Evolutionary conservation across 2,329 filamentous ascomycete genomes (phyloP), one percentile per base, ranked within the genome.

Genomic region (Claviceps capensis): DNA sequence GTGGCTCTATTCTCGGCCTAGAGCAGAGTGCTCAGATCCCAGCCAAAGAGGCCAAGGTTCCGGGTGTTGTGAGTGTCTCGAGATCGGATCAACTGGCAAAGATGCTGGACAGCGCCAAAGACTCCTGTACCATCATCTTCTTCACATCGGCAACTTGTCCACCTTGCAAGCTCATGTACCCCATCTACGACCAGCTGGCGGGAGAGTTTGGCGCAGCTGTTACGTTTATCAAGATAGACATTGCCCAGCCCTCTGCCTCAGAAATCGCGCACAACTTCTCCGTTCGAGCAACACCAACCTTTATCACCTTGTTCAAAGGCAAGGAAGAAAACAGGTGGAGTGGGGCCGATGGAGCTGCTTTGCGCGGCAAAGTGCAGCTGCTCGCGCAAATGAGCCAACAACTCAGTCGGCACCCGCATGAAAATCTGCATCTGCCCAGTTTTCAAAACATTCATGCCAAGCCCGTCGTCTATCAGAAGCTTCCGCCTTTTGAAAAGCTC

Each of bases 91-190:
- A 70, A 4, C 62, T 69, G 3, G 56, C 58, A 3, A 52, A 53
- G 1, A 42, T 67, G 3, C 66, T 83, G 4, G 66, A 69, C 5
- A 77, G 83, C 30, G 85, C 86, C 0, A 73, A 74, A 30, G 73
- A 77, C 5, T 82, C 85, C 1, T 88, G 84, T 54, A 87, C 87
- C 0, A 79, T 91, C 40, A 76, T 96, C 52, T 96, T 96, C 72
- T 97, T 97, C 70, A 96, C 91, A 0, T 95, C 88, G 3, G 79
- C 85, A 2, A 93, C 84, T 2, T 96, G 90, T 62, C 78, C 81
- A 1, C 89, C 90, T 0, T 96, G 91, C 75, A 91, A 86, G 65
- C 69, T 81, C 16, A 76, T 91, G 2, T 94, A 95, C 60, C 88
- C 90, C 1, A 68, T 83, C 0, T 97, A 88, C 61, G 85, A 94